Evolutionary conservation across 441 rosid genomes (phyloP), one percentile per base, ranked within the genome.

Genomic region (Euphorbia celastroides): DNA sequence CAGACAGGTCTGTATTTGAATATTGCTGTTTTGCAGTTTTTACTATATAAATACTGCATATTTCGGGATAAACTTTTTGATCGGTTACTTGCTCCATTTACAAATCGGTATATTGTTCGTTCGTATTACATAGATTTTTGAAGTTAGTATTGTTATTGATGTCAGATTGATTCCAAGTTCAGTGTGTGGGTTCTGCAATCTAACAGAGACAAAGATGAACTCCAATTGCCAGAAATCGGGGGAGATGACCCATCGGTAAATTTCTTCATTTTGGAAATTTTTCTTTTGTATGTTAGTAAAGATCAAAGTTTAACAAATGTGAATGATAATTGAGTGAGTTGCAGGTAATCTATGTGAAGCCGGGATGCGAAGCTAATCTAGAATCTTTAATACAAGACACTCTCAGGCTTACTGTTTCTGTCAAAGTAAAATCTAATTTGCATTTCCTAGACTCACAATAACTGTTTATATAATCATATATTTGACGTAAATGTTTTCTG

Each of bases 331-430:
- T 62, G 50, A 22, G n/a, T 34, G 16, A 48, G 80, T 9, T 41
- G 12, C 84, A 92, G 93, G 96, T 89, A 27, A 88, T 92, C 34
- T 92, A 88, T 70, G 95, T 92, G 74, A 89, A 75, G 69, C 91
- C 95, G 14, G 90, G 96, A 56, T 48, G 70, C 44, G 88, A 84
- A 84, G 95, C 90, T 62, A 74, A 85, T 50, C 86, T 88, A 57
- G 95, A 92, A 76, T 79, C 93, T 27, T 80, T 92, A 38, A 63
- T 92, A 65, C 86, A 82, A 56, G 98, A 92, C 65, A 85, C 94
- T 14, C 78, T 92, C 74, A 78, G 90, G 60, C 90, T 92, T 54
- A 74, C 81, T 25, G 72, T 78, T 41, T 74, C 84, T 0, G 80
- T 75, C 50, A 76, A 81, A 69, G 96, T 87, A 84, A 4, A 69